A percentile compares a stretch with the other conserved stretches of the same genome.
These are phyloP conservation scores for Alternaria longipes DNA, from an alignment of 2,329 filamentous ascomycete genomes.

Conservation along the genomic window DNA sequence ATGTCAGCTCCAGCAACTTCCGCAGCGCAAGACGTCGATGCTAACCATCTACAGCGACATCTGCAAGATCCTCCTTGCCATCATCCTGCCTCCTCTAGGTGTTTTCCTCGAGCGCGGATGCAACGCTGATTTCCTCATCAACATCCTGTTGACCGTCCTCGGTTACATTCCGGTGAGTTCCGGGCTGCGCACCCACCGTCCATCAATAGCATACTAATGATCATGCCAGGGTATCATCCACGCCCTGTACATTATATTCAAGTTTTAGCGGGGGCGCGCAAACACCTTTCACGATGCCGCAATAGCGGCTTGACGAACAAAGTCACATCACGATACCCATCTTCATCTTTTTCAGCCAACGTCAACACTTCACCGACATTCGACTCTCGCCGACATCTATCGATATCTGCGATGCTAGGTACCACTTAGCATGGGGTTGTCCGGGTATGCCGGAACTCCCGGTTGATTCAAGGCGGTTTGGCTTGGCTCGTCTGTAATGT, in stretches of 20 bases:
- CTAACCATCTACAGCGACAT: slow-evolving; percentile 65
- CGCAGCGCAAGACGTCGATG: slow-evolving; percentile 4
- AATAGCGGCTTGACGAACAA: slow-evolving; percentile 19
- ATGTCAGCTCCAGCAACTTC: slow-evolving; percentile 34
- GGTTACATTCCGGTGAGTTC: slow-evolving; percentile 67
- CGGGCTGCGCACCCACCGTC: neutral
- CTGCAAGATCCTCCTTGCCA: slow-evolving; percentile 85
- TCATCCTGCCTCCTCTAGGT: slow-evolving; percentile 88
- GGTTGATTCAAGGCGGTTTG: slow-evolving; percentile 7
- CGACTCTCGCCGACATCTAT: neutral
- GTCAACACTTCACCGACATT: slow-evolving; percentile 4
- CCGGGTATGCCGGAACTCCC: slow-evolving; percentile 9
- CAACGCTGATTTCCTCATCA: slow-evolving; percentile 87
- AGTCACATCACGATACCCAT: slow-evolving; percentile 48
- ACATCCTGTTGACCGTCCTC: slow-evolving; percentile 78
- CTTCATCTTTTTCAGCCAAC: slow-evolving; percentile 16
- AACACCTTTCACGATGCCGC: slow-evolving; percentile 18
- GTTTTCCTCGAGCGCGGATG: slow-evolving; percentile 95
- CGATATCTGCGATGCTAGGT: slow-evolving; percentile 6
- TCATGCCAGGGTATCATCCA: slow-evolving; percentile 75
- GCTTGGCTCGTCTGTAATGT: slow-evolving; percentile 18
- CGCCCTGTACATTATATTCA: slow-evolving; percentile 91
- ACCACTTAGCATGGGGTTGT: slow-evolving; percentile 1
- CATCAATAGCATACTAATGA: slow-evolving; percentile 21
- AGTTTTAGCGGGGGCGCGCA: slow-evolving; percentile 69